Evolutionary conservation across 2,329 filamentous ascomycete genomes (phyloP).

Genomic region (Fusarium udum): DNA sequence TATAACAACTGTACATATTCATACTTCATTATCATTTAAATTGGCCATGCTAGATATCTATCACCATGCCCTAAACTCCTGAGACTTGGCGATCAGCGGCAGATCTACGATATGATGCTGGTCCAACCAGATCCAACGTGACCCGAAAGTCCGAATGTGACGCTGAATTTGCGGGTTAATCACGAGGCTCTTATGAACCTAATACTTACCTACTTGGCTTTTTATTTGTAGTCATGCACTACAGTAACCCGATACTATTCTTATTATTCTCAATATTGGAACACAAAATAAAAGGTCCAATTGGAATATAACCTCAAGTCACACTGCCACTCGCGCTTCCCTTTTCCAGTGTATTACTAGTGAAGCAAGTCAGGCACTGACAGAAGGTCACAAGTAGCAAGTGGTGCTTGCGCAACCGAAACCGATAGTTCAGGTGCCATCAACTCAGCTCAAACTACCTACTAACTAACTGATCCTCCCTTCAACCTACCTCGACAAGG

Average conservation of each 20-base stretch:
- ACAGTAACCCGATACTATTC: neutral
- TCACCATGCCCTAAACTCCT: neutral
- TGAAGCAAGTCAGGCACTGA: neutral
- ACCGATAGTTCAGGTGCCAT: conserved; percentile 5
- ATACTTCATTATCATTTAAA: neutral
- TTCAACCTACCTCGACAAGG: conserved; percentile 3
- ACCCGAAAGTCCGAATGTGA: conserved; percentile 21
- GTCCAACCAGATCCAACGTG: conserved; percentile 13
- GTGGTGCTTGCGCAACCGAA: conserved; percentile 28
- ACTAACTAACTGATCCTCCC: neutral
- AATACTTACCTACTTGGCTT: neutral
- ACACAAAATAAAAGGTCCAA: neutral
- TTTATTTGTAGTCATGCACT: conserved; percentile 10
- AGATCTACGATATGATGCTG: conserved; percentile 32
- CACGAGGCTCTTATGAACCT: conserved; percentile 11
- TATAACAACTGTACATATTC: neutral
- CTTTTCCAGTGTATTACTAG: conserved; percentile 14
- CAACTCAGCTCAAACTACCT: neutral
- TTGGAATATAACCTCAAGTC: conserved; percentile 3
- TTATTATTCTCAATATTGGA: neutral
- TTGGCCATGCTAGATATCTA: neutral
- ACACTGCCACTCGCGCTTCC: conserved; percentile 5
- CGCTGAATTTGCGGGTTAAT: conserved; percentile 24
- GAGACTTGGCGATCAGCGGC: conserved; percentile 18
- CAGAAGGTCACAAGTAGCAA: conserved; percentile 17